phyloP scores from a whole-genome alignment of 192 early-diverging fungal species.

The Coemansia sp. region DNA sequence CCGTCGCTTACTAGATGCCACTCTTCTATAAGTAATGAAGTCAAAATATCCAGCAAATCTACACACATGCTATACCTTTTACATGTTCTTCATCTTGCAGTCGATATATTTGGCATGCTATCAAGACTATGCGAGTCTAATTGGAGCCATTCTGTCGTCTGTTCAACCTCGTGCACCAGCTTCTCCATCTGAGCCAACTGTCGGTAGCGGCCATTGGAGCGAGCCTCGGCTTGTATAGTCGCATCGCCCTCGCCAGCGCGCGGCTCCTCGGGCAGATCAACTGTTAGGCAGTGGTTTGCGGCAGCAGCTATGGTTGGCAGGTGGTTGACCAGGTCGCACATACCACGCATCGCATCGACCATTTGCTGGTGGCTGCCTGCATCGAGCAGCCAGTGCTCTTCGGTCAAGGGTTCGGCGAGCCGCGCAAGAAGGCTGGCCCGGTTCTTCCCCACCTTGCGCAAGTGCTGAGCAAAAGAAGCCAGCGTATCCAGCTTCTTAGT shows the following conservation, averaged over 20 bases:
- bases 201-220: not conserved
- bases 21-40: not conserved
- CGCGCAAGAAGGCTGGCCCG: constrained; percentile 27
- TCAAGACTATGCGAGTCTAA: not conserved
- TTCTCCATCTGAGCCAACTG: constrained; percentile 44
- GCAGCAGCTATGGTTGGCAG: constrained; percentile 31
- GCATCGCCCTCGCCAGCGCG: not conserved
- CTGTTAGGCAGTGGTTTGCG: constrained; percentile 23
- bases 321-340: constrained; percentile 28
- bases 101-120: not conserved
- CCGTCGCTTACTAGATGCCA: constrained; percentile 2
- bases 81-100: not conserved
- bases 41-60: too few relatives aligned
- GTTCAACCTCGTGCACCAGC: constrained; percentile 38
- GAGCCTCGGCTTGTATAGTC: not conserved
- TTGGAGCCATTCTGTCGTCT: constrained; percentile 19
- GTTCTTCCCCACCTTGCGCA: constrained; percentile 31
- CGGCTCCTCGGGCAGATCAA: not conserved
- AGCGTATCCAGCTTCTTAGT: constrained; percentile 16
- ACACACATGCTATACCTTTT: too few relatives aligned
- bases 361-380: constrained; percentile 37
- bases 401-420: constrained; percentile 38
- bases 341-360: constrained; percentile 32
- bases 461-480: constrained; percentile 23
- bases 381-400: constrained; percentile 51